Evolutionary conservation across 192 early-diverging fungal genomes (phyloP), one percentile per base, ranked within the genome.

Genomic region (Paraglomus brasilianum): DNA sequence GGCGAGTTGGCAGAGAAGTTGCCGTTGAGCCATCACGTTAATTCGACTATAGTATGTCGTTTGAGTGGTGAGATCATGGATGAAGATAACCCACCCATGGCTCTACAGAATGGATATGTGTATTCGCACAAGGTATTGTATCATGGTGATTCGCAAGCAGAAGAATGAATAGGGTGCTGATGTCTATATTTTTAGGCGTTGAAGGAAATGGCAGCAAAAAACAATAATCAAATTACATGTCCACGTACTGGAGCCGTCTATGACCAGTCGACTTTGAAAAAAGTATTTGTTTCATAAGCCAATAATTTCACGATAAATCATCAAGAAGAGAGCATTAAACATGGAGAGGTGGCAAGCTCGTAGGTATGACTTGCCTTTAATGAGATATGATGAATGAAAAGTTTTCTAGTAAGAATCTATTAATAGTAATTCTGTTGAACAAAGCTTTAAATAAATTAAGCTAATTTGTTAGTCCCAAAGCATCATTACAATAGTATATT

Each of bases 71-170:
- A 88, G 44, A 93, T 95, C 36, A 98, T 99, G 92, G 89, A 97
- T 75, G 96, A 94, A 74, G 87, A 95, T 76, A 99, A 99, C 74
- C 87, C 90, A 50, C 96, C 96, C 0, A 89, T 99, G 91, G 85
- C 91, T 4, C 79, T 98, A 57, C 96, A 95, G 19, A 98, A 99
- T 79, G 96, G 96, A 47, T 87, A 92, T 51, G 96, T 97, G 10
- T 99, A 99, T 75, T 95, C 93, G 8, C 78, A 78, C 36, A 76
- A 87, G 79, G 93, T 95, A 82, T 73, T 69, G n/a, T 9, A 45
- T 30, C 38, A 65, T 9, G 51, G 36, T 66, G 11, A 50, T 45
- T 22, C 61, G 11, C 36, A 44, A 14, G 40, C 49, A 51, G 5
- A 58, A 4, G 63, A 0, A 52, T 43, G 5, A 40, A 19, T 53